These are phyloP conservation scores for Cytospora chrysosperma DNA, from an alignment of 2,329 filamentous ascomycete species.

Conservation along the genomic window DNA sequence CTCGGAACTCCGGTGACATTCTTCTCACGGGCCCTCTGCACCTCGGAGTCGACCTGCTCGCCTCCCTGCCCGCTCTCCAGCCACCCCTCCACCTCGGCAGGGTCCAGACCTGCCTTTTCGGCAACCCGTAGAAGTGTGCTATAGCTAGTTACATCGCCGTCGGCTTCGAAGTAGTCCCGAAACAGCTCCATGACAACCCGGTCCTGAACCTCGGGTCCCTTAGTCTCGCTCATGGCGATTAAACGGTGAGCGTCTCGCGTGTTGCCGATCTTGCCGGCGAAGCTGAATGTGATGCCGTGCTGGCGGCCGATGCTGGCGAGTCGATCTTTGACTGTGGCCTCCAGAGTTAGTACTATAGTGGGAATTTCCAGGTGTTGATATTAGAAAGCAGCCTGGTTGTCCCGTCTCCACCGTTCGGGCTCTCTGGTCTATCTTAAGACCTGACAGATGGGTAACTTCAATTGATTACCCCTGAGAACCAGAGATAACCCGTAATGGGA, in stretches of 20 bases:
- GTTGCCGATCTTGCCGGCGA: slow-evolving; percentile 68
- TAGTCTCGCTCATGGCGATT: slow-evolving; percentile 63
- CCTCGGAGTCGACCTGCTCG: slow-evolving; percentile 56
- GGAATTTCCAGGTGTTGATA: neutral
- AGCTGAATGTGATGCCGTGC: slow-evolving; percentile 72
- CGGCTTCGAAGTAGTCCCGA: slow-evolving; percentile 62
- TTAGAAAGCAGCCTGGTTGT: neutral
- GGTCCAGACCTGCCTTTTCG: slow-evolving; percentile 52
- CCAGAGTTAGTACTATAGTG: slow-evolving; percentile 30
- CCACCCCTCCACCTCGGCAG: slow-evolving; percentile 51
- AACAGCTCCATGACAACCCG: slow-evolving; percentile 64
- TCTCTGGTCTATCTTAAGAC: neutral
- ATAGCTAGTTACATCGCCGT: slow-evolving; percentile 59
- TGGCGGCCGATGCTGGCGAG: slow-evolving; percentile 57
- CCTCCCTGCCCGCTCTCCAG: slow-evolving; percentile 54
- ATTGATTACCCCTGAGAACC: neutral
- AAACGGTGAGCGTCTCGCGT: slow-evolving; percentile 77
- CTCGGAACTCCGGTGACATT: slow-evolving; percentile 67
- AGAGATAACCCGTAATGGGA: neutral
- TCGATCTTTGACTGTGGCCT: slow-evolving; percentile 54
- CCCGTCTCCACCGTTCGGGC: too few species aligned
- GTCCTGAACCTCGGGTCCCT: slow-evolving; percentile 51
- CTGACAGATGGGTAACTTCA: neutral
- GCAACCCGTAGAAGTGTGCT: slow-evolving; percentile 52
- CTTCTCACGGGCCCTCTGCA: slow-evolving; percentile 48